Conservation (phyloP, 1,284 basidiomycete species). For the Heterobasidion occidentale region DNA sequence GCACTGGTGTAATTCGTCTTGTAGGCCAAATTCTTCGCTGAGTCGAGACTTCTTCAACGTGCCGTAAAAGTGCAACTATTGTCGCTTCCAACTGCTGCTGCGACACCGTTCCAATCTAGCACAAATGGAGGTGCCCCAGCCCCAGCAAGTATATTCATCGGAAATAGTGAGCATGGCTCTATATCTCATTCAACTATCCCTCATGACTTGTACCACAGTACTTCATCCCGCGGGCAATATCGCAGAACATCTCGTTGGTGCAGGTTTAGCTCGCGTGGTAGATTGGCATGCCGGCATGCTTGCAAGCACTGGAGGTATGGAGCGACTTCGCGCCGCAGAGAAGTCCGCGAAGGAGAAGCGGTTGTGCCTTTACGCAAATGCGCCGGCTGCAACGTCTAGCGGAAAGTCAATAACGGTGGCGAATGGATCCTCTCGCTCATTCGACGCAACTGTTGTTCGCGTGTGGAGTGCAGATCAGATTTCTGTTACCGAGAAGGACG, state of each 20-base stretch:
- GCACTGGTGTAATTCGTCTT: conserved; percentile 1
- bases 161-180: conserved; percentile 48
- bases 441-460: conserved; percentile 81
- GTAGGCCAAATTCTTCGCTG: conserved; percentile 92
- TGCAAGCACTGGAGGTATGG: conserved; percentile 73
- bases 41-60: conserved; percentile 88
- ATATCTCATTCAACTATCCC: neutral
- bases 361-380: conserved; percentile 70
- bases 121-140: conserved; percentile 49
- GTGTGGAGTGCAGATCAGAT: conserved; percentile 93
- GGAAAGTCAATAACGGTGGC: conserved; percentile 29
- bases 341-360: conserved; percentile 80
- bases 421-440: conserved; percentile 44
- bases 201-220: conserved; percentile 31
- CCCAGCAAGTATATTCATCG: conserved; percentile 83
- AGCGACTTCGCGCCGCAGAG: conserved; percentile 81
- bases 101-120: conserved; percentile 75
- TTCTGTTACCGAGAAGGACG: conserved; percentile 71
- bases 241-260: conserved; percentile 80
- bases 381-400: conserved; percentile 31
- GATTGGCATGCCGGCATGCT: conserved; percentile 99
- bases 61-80: conserved; percentile 82
- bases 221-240: conserved; percentile 93
- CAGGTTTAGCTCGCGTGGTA: conserved; percentile 86
- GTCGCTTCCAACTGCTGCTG: conserved; percentile 77